phyloP scores from a whole-genome alignment of 1,284 basidiomycete genomes.

The Leccinum subspadiceum region DNA sequence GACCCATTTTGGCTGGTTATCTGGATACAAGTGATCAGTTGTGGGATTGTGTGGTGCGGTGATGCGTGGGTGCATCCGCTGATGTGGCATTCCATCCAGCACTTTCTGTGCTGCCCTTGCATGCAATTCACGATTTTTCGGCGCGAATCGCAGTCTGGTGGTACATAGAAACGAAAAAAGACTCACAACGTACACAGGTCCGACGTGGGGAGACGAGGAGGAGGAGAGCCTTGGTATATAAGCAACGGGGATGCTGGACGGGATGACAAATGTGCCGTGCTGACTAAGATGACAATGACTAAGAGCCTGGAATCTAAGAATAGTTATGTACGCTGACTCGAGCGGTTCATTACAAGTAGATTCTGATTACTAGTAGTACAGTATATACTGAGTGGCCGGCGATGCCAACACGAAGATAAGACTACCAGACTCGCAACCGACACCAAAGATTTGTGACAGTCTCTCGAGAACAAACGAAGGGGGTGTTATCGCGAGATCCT shows the following conservation, averaged over 20 bases:
- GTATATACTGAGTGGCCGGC: too few relatives aligned
- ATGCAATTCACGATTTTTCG: not conserved
- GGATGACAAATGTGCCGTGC: not conserved
- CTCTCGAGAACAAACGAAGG: not conserved
- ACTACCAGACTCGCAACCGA: too few relatives aligned
- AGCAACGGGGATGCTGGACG: not conserved
- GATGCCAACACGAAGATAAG: too few relatives aligned
- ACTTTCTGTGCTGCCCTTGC: not conserved
- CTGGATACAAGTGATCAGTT: slow-evolving; percentile 16
- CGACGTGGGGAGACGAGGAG: not conserved
- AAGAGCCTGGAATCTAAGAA: not conserved
- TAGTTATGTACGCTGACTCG: too few relatives aligned
- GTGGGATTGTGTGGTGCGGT: not conserved
- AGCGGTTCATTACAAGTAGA: too few relatives aligned
- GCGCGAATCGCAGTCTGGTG: not conserved
- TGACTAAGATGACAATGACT: not conserved
- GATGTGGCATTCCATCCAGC: not conserved
- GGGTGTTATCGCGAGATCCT: not conserved
- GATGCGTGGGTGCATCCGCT: not conserved
- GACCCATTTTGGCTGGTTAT: slow-evolving; percentile 65
- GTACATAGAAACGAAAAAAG: not conserved
- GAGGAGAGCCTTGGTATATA: not conserved
- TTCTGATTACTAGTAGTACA: too few relatives aligned
- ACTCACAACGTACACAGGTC: not conserved
- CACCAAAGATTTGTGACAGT: not conserved